Base-by-base conservation (phyloP, 768 basidiomycete species). In the Chiua virens region DNA sequence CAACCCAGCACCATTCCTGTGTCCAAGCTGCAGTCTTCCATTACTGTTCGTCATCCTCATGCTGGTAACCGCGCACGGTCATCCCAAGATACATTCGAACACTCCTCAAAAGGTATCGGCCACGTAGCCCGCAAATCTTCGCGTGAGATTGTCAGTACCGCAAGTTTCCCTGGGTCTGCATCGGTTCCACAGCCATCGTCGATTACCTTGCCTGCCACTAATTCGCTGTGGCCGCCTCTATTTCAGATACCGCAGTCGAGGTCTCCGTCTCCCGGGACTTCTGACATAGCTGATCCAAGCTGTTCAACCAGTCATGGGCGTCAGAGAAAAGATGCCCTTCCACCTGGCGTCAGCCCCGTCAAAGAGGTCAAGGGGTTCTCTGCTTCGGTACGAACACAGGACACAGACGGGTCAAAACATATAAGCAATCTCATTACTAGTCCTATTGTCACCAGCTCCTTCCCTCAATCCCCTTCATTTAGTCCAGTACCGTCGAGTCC, bases 341-440 rank as follows among this genome's bases (percentile, higher is more conserved):
- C 61, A 39, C 67, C 69, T 32, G 59, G 65, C 25, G 54, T 63
- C 48, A 71, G 57, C 45, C 67, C 67, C 38, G 55, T 60, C 47
- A 67, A 54, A 53, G 64, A 71, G 46, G 47, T 58, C 38, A 60
- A 48, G 42, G 60, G 64, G 50, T 23, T 52, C 39, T 42, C 55
- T 52, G 58, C 58, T 49, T 64, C 66, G 57, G 60, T 80, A 53
- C 66, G 75, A 30, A 87, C 86, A 21, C 85, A 85, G 21, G 76
- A 72, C 55, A 83, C 86, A 56, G 85, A 86, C 40, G 75, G 85
- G 56, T 70, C 70, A 50, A 86, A 86, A 60, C 76, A 81, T 53
- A 77, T 86, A 52, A 72, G 72, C 55, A 70, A 75, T 35, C 82
- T 80, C 32, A 83, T 87, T 37, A 83, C 83, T 43, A 78, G 79